Evolutionary conservation across 2,329 filamentous ascomycete species (phyloP), one percentile per base, ranked within the genome.

Genomic region (Botrytis aclada): DNA sequence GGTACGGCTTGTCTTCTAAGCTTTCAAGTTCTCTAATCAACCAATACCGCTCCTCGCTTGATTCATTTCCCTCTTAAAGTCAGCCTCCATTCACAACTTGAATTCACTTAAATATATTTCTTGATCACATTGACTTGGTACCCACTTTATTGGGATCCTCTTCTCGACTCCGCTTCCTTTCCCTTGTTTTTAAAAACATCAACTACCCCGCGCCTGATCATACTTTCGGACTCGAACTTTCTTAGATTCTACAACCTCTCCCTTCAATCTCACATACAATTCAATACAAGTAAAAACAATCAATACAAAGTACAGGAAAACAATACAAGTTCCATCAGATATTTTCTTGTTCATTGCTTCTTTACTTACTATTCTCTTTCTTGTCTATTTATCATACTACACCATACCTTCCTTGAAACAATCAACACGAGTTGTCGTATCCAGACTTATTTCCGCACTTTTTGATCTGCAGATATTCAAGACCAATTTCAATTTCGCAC

Each of bases 1-100:
- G 14, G n/a, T 56, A 56, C n/a, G 14, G 51, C 9, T 22, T 56
- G 10, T 56, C n/a, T 32, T 8, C 18, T 16, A 14, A 22, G 8
- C 34, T 25, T 29, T 20, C 10, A 32, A 56, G 47, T 32, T 43
- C 10, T 18, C 18, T 20, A 37, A 56, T 32, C 10, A 56, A 43
- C 47, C 65, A 69, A 43, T 56, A 56, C 65, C 18, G 47, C n/a
- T 41, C 37, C 47, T 58, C 65, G 65, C 65, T 56, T 56, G 65
- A 25, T 32, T 41, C 37, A 67, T 56, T 56, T 56, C 25, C 37
- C 51, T 69, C n/a, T 69, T 58, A 4, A 41, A 41, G 9, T 29
- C 47, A 56, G 65, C 47, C 65, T 69, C 65, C 25, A 69, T 56
- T 58, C 34, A 32, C 51, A 16, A 22, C 25, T 22, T 69, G n/a